Conservation (phyloP, 305 asterid genomes). For the Coffea humblotiana region DNA sequence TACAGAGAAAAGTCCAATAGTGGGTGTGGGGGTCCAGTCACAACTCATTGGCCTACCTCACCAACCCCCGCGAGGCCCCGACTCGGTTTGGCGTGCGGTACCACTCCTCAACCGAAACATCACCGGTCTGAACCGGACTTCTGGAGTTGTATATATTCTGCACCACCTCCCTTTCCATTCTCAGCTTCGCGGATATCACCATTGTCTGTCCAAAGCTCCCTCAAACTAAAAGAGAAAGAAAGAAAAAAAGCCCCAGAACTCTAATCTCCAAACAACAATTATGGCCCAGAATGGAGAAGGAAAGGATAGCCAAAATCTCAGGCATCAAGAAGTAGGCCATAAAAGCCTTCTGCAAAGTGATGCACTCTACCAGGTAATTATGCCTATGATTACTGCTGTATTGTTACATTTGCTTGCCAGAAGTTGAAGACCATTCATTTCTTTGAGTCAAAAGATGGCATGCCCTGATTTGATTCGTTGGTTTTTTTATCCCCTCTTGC, state of each 20-base stretch:
- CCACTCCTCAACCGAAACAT: neutral
- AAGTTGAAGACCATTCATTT: neutral
- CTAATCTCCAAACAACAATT: neutral
- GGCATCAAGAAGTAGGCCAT: constrained; percentile 49
- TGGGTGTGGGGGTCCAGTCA: neutral
- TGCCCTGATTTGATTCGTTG: neutral
- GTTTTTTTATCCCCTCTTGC: neutral
- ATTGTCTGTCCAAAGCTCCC: neutral
- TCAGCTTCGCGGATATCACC: neutral
- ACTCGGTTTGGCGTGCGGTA: neutral
- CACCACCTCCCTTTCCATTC: neutral
- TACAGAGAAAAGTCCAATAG: neutral
- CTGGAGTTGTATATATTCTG: constrained; percentile 1
- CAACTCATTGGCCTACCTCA: constrained; percentile 11
- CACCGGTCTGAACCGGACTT: constrained; percentile 5
- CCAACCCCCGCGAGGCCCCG: constrained; percentile 6
- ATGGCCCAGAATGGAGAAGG: constrained; percentile 24
- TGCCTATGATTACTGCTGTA: neutral
- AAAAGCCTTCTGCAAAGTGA: constrained; percentile 49
- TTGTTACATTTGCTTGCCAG: neutral
- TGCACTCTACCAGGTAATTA: constrained; percentile 43
- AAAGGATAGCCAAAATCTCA: constrained; percentile 17
- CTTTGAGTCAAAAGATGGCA: neutral
- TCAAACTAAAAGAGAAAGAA: neutral
- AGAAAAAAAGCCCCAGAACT: neutral